Evolutionary conservation across 148 eudicot species (phyloP).

Genomic region (Diospyros kaki): DNA sequence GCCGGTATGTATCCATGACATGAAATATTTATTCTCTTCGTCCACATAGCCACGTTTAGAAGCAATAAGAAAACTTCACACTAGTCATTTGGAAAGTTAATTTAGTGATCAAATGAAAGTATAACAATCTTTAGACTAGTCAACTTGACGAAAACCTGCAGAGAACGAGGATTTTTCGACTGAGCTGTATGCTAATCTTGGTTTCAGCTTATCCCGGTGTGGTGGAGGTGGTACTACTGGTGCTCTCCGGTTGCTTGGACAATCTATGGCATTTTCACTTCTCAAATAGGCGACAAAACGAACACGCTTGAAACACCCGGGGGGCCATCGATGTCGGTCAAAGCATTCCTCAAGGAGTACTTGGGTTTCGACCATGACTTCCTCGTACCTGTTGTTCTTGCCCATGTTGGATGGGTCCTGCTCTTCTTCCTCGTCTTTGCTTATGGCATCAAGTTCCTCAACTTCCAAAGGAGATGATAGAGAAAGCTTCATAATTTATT

Average conservation of each 20-base stretch:
- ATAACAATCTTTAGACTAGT: too few species aligned
- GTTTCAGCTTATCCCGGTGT: slow-evolving; percentile 33
- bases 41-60: background rate
- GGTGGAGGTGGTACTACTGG: slow-evolving; percentile 56
- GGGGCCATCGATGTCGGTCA: background rate
- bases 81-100: too few species aligned
- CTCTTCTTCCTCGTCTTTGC: slow-evolving; percentile 33
- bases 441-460: slow-evolving; percentile 34
- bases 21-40: background rate
- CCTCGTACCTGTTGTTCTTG: slow-evolving; percentile 22
- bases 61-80: too few species aligned
- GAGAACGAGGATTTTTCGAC: too few species aligned
- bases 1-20: slow-evolving; percentile 19
- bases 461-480: slow-evolving; percentile 29
- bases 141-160: too few species aligned
- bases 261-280: slow-evolving; percentile 32
- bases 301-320: background rate
- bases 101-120: too few species aligned
- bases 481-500: background rate
- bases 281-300: slow-evolving; percentile 30
- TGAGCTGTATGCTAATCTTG: too few species aligned
- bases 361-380: slow-evolving; percentile 31
- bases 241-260: slow-evolving; percentile 43
- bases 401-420: slow-evolving; percentile 33
- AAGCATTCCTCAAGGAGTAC: slow-evolving; percentile 12